Evolutionary conservation across 768 basidiomycete genomes (phyloP), one percentile per base, ranked within the genome.

Genomic region (Chlorophyllum brunneum): DNA sequence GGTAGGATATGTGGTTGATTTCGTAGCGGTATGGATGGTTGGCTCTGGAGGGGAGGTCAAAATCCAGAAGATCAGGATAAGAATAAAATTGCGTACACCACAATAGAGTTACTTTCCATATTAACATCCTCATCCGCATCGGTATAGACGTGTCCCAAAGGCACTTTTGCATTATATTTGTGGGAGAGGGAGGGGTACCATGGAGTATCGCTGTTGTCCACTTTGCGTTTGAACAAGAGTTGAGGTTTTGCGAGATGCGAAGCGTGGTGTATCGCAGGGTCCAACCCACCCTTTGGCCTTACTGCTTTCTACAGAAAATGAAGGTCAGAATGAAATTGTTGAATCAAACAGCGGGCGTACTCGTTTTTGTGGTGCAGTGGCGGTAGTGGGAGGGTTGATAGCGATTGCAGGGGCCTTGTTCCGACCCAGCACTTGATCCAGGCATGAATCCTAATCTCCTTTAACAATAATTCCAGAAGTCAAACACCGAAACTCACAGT

Each of bases 21-120:
- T 95, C 95, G 61, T 89, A 85, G 47, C 78, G 82, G 67, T 98
- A 98, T 1, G 93, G 93, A 67, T 95, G 90, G 11, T 67, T 63
- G 29, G 66, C 60, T 38, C 76, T 75, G 38, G 2, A 26, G 9
- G 9, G n/a, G 7, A 51, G 11, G 26, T 24, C 30, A 27, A 5
- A 43, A 7, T 20, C 37, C 15, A 8, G 43, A n/a, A 4, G 29
- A 15, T 34, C 16, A 15, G 48, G 11, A 46, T 16, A 42, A 2
- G 22, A 8, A 48, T 42, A 44, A 27, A 13, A 37, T 2, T 1
- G 62, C 71, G 36, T 59, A 74, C 73, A 68, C 66, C 49, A 56
- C 56, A 37, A 54, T 65, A 38, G 54, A 61, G 16, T 40, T 51
- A 33, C 54, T 53, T 13, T 56, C 57, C 5, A 48, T 27, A 46